Percentiles rank a stretch among this genome's conserved stretches.
These are phyloP conservation scores for Gonium pectorale DNA, from an alignment of 139 green algal genomes.

Conservation along the genomic window DNA sequence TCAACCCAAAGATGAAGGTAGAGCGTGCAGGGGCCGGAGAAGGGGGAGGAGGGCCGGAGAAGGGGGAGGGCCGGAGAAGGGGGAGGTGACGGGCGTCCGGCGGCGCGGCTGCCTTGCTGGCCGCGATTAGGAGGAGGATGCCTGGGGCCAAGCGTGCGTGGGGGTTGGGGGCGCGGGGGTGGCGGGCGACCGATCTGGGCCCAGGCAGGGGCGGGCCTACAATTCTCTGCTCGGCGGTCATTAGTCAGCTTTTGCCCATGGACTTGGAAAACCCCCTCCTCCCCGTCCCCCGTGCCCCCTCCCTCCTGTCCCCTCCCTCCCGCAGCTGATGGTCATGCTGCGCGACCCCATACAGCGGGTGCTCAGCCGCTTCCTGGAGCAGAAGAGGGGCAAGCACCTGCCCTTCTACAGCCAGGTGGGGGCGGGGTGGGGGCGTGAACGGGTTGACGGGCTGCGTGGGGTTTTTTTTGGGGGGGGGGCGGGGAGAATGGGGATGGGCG, in stretches of 20 bases:
- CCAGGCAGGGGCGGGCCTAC: too few relatives aligned
- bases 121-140: too few relatives aligned
- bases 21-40: not conserved
- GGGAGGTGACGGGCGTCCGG: too few relatives aligned
- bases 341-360: not conserved
- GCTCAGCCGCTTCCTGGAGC: not conserved
- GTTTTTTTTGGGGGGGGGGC: not conserved
- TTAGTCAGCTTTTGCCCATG: too few relatives aligned
- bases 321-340: not conserved
- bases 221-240: too few relatives aligned
- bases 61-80: too few relatives aligned
- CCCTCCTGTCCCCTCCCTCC: not conserved
- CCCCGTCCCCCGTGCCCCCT: not conserved
- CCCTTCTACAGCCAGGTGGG: not conserved
- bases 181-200: too few relatives aligned
- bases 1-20: constrained; percentile 21
- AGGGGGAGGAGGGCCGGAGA: too few relatives aligned
- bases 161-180: too few relatives aligned
- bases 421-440: not conserved
- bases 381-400: not conserved
- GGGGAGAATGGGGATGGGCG: not conserved
- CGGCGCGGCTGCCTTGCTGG: too few relatives aligned
- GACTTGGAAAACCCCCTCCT: too few relatives aligned
- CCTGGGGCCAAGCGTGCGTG: too few relatives aligned
- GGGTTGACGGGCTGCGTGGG: not conserved